These are phyloP conservation scores for Westerdykella sp. DNA, from an alignment of 2,329 filamentous ascomycete species.

Conservation along the genomic window DNA sequence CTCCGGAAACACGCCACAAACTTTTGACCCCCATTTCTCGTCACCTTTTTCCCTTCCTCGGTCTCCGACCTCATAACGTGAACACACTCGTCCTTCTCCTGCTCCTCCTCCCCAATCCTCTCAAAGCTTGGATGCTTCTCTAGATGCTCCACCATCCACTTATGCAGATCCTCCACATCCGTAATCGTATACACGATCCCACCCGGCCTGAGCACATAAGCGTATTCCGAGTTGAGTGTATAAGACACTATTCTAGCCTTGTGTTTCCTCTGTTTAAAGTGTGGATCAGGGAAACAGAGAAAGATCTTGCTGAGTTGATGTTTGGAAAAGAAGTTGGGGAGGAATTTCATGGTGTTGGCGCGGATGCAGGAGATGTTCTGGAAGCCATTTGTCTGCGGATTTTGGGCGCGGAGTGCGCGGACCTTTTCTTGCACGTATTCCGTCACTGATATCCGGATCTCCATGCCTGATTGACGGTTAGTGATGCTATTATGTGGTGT, in stretches of 20 bases:
- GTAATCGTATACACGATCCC: conserved; percentile 95
- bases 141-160: conserved; percentile 90
- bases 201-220: conserved; percentile 74
- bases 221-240: conserved; percentile 87
- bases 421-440: conserved; percentile 88
- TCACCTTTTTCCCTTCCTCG: conserved; percentile 96
- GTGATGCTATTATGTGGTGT: not conserved
- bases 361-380: conserved; percentile 86
- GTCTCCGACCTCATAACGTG: conserved; percentile 74
- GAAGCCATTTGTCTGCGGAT: conserved; percentile 51
- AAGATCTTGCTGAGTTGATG: conserved; percentile 84
- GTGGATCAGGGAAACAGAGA: conserved; percentile 95
- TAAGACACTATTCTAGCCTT: conserved; percentile 91
- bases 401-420: conserved; percentile 67
- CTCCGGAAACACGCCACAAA: conserved; percentile 85
- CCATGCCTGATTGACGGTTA: conserved; percentile 57
- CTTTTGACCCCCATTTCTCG: conserved; percentile 82
- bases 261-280: conserved; percentile 96
- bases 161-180: conserved; percentile 87
- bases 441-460: conserved; percentile 85
- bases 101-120: conserved; percentile 61
- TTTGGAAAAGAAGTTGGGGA: conserved; percentile 92
- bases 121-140: conserved; percentile 72
- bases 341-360: conserved; percentile 97
- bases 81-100: conserved; percentile 65